A percentile compares a stretch with the other conserved stretches of the same genome.
Conservation (phyloP, 1,284 basidiomycete species). For the Omphalotus olearius region DNA sequence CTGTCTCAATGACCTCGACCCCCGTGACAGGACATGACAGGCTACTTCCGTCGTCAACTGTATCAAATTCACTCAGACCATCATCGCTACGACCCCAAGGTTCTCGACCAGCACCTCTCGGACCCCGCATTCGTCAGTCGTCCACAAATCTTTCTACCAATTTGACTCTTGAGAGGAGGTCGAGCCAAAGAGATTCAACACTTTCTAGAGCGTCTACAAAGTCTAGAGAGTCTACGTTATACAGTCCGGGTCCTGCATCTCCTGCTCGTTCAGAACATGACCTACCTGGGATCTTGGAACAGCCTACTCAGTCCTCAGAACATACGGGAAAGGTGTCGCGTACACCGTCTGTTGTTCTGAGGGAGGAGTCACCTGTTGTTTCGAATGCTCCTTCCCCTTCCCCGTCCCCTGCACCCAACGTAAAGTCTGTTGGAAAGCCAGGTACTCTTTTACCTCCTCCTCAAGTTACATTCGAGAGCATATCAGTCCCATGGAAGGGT, state of each 20-base stretch:
- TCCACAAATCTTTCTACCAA: neutral
- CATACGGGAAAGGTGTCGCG: neutral
- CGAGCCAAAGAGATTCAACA: constrained; percentile 3
- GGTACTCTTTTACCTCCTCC: constrained; percentile 41
- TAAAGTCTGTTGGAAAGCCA: constrained; percentile 19
- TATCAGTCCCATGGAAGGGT: constrained; percentile 57
- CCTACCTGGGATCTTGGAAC: neutral
- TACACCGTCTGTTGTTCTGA: neutral
- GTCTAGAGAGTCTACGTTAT: constrained; percentile 9
- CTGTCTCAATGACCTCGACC: too few species aligned
- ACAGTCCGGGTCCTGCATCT: constrained; percentile 9
- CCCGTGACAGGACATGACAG: constrained; percentile 8
- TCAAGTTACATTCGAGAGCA: constrained; percentile 50
- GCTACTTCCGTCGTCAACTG: neutral
- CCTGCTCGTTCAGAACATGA: neutral
- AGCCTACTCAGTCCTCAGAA: neutral
- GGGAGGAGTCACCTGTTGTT: constrained; percentile 7
- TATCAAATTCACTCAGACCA: constrained; percentile 1
- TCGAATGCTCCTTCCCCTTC: constrained; percentile 7
- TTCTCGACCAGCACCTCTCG: constrained; percentile 4
- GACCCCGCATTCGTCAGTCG: constrained; percentile 9
- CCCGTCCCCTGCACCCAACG: constrained; percentile 11
- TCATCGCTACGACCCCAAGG: constrained; percentile 2
- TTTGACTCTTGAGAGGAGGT: neutral
- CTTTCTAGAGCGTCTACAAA: neutral